Percentiles rank a stretch among this genome's conserved stretches.
These are phyloP conservation scores for Chlorophyllum brunneum DNA, from an alignment of 768 basidiomycete genomes.

Conservation along the genomic window DNA sequence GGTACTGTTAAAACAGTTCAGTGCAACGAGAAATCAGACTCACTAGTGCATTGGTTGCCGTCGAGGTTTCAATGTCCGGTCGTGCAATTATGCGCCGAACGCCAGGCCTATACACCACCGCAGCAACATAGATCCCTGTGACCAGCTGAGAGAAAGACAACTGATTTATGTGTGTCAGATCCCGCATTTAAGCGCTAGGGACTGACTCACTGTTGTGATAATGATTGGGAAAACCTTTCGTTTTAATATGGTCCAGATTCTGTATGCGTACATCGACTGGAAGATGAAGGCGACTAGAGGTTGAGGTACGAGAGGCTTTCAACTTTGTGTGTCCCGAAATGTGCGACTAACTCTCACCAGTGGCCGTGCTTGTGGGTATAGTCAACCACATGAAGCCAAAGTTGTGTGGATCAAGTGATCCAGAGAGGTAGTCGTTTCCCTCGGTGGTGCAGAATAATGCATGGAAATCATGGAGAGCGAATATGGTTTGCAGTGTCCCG, in stretches of 20 bases:
- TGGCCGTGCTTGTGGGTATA: neutral
- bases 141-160: no score
- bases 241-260: neutral
- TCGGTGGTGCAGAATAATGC: neutral
- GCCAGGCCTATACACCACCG: no score
- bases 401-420: neutral
- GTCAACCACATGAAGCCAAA: slow-evolving; percentile 1
- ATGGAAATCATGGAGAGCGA: slow-evolving; percentile 4
- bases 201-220: neutral
- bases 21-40: neutral
- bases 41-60: neutral
- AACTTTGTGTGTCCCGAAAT: no score
- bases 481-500: neutral
- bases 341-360: neutral
- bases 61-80: no score
- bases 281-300: neutral
- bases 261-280: neutral
- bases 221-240: neutral
- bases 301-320: neutral
- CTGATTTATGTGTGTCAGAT: no score
- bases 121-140: no score
- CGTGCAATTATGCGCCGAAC: no score
- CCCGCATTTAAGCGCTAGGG: no score
- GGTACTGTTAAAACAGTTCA: no score
- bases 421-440: neutral